Evolutionary conservation across 108 stramenopile genomes (phyloP), one percentile per base, ranked within the genome.

Genomic region (Fragilaria crotonensis): DNA sequence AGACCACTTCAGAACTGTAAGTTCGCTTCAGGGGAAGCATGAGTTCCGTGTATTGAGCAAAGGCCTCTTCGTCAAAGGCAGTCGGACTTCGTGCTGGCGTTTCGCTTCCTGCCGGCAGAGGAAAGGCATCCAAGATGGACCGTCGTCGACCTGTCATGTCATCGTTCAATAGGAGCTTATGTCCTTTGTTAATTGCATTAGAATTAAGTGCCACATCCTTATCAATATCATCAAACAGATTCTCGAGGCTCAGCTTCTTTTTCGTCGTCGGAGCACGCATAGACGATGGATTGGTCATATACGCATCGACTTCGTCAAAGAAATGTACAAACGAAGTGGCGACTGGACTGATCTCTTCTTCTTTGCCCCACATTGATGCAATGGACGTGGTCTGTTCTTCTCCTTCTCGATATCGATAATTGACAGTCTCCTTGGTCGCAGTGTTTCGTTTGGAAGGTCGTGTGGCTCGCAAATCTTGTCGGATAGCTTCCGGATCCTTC

Each of bases 31-130:
- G 49, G 7, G 7, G 5, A 51, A 9, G 7, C 5, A 72, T 25
- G 7, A 71, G 23, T 25, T 68, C 71, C 4, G 5, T 45, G 59
- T 72, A 77, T 20, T 68, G 52, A 51, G 58, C 60, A 48, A 45
- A 72, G 0, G 64, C 44, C 17, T 68, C 60, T 27, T 64, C 54
- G 45, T 71, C 64, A 33, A 57, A 75, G 25, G 56, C 60, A 63
- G 54, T 29, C 5, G 60, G 44, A 32, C 53, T 68, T 20, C 44
- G 29, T 14, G 14, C n/a, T n/a, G n/a, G n/a, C 4, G 5, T 4
- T 47, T 57, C 33, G 2, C 25, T 5, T 0, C 41, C 30, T 23
- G 1, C 51, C 2, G 51, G 51, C 7, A 59, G 4, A n/a, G 73
- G 63, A 53, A 62, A 62, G 9, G 31, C 26, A 62, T 62, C 60